Conservation (phyloP, 2,329 filamentous ascomycete genomes). For the Ampelomyces quisqualis region DNA sequence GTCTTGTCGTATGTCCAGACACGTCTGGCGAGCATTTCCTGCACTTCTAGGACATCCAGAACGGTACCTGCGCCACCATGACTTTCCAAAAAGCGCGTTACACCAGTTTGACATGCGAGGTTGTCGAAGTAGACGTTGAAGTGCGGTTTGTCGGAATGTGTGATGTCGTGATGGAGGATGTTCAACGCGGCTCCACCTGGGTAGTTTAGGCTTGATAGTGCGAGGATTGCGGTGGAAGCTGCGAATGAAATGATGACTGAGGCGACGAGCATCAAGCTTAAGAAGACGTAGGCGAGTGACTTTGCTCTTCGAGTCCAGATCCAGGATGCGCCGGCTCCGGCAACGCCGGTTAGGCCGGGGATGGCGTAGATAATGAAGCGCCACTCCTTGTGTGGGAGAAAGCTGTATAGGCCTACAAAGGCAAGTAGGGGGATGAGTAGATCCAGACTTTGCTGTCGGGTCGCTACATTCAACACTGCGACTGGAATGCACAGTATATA, state of each 20-base stretch:
- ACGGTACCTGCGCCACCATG: slow-evolving; percentile 34
- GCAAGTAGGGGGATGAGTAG: slow-evolving; percentile 65
- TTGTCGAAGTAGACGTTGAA: slow-evolving; percentile 58
- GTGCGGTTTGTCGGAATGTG: slow-evolving; percentile 15
- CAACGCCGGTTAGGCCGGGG: slow-evolving; percentile 75
- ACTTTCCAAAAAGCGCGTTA: slow-evolving; percentile 58
- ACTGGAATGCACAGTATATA: slow-evolving; percentile 55
- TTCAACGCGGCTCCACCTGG: slow-evolving; percentile 80
- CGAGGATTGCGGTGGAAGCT: slow-evolving; percentile 66
- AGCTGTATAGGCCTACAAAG: slow-evolving; percentile 78
- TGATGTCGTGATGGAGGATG: slow-evolving; percentile 40
- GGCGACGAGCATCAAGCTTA: slow-evolving; percentile 57
- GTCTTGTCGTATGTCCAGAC: slow-evolving; percentile 63
- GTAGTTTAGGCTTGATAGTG: slow-evolving; percentile 86
- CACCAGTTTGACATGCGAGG: slow-evolving; percentile 63
- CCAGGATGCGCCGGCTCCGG: slow-evolving; percentile 69
- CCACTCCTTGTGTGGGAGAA: slow-evolving; percentile 93
- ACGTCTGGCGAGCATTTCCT: slow-evolving; percentile 18
- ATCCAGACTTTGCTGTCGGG: slow-evolving; percentile 49
- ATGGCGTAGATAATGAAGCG: slow-evolving; percentile 90
- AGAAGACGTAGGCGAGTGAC: slow-evolving; percentile 55
- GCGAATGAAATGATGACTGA: slow-evolving; percentile 63
- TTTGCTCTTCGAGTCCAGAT: slow-evolving; percentile 65
- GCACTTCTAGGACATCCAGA: slow-evolving; percentile 26
- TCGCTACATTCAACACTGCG: slow-evolving; percentile 52